Evolutionary conservation across 2,329 filamentous ascomycete genomes (phyloP).

Genomic region (Huntiella abstrusa): DNA sequence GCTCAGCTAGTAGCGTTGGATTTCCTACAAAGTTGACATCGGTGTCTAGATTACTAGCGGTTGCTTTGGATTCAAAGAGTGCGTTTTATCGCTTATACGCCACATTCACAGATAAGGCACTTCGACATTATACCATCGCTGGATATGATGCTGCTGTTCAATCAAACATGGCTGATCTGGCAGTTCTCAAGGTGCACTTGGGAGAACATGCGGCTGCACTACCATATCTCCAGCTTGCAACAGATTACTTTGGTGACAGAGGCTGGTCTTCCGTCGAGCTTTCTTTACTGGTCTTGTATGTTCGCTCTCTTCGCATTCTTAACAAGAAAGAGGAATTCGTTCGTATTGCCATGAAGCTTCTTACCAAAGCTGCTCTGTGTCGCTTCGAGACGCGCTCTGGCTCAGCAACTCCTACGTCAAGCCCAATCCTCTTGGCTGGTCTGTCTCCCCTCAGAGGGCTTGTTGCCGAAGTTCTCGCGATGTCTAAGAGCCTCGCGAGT

Average conservation of each 20-base stretch:
- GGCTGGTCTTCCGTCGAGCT: constrained; percentile 67
- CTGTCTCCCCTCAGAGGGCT: constrained; percentile 26
- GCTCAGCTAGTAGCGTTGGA: neutral
- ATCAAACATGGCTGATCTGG: constrained; percentile 64
- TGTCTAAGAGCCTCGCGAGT: constrained; percentile 27
- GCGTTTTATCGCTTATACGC: constrained; percentile 52
- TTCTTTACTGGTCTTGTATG: constrained; percentile 71
- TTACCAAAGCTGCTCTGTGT: constrained; percentile 39
- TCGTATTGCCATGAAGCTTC: constrained; percentile 51
- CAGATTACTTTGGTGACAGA: constrained; percentile 58
- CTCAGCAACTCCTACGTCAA: neutral
- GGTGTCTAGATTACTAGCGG: constrained; percentile 35
- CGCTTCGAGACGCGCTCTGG: constrained; percentile 15
- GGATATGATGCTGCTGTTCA: constrained; percentile 62
- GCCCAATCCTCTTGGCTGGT: constrained; percentile 13
- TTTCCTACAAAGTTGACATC: constrained; percentile 6
- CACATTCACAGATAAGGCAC: constrained; percentile 63
- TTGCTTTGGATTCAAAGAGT: constrained; percentile 40
- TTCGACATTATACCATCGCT: constrained; percentile 66
- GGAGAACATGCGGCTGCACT: constrained; percentile 57
- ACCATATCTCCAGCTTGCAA: constrained; percentile 58
- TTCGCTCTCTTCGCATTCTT: constrained; percentile 60
- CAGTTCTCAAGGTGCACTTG: constrained; percentile 60
- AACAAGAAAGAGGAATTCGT: constrained; percentile 63
- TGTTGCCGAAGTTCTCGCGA: constrained; percentile 27